Evolutionary conservation across 768 basidiomycete genomes (phyloP).

Genomic region (Russula earlei): DNA sequence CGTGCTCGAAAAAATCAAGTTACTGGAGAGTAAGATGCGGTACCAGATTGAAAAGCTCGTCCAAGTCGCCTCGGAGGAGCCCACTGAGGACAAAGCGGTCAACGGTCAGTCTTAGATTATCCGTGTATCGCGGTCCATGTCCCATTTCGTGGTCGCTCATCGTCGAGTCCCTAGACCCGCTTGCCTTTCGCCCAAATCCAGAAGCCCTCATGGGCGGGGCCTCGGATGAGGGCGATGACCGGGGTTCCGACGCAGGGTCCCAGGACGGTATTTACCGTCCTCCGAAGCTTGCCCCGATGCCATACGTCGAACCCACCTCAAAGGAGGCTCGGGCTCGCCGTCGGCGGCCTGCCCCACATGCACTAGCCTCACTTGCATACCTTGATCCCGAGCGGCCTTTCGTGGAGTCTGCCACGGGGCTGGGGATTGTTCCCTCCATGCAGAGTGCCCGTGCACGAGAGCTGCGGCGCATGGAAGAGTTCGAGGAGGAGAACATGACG

Average conservation of each 20-base stretch:
- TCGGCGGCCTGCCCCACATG: constrained; percentile 50
- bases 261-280: constrained; percentile 65
- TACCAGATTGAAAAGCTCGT: constrained; percentile 97
- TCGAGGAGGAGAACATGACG: constrained; percentile 93
- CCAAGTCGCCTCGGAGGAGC: constrained; percentile 56
- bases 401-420: constrained; percentile 61
- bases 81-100: constrained; percentile 32
- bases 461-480: constrained; percentile 71
- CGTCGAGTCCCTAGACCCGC: constrained; percentile 50
- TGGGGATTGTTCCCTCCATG: constrained; percentile 52
- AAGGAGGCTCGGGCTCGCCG: constrained; percentile 39
- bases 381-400: constrained; percentile 54
- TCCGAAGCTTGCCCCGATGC: constrained; percentile 82
- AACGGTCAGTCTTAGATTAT: constrained; percentile 48
- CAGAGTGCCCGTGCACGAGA: constrained; percentile 67
- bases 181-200: constrained; percentile 89
- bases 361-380: constrained; percentile 44
- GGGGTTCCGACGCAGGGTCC: constrained; percentile 20
- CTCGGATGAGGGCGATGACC: constrained; percentile 29
- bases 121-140: not conserved
- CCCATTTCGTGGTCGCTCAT: not conserved
- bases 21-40: constrained; percentile 76
- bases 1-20: constrained; percentile 80
- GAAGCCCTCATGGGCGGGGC: constrained; percentile 48
- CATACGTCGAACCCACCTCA: constrained; percentile 57